phyloP scores from a whole-genome alignment of 331 rosid species.

The Malus hybrid region DNA sequence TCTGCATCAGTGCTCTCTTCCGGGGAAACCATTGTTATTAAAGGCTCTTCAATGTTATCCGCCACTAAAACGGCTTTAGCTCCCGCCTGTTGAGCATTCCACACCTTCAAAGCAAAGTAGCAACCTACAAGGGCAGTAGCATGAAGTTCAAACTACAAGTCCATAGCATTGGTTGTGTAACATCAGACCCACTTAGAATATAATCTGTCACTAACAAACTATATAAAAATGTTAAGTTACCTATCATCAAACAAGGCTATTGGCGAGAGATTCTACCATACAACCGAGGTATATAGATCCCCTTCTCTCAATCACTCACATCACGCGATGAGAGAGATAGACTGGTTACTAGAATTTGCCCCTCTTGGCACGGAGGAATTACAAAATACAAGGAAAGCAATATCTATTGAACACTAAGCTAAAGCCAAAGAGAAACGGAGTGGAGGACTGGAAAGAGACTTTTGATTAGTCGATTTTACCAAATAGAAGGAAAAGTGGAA shows the following conservation, averaged over 20 bases:
- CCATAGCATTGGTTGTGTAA: neutral
- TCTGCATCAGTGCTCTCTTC: constrained; percentile 52
- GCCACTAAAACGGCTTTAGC: constrained; percentile 83
- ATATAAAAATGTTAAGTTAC: neutral
- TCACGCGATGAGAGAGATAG: too few relatives aligned
- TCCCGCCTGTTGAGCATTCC: constrained; percentile 91
- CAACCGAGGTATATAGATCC: too few relatives aligned
- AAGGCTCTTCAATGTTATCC: constrained; percentile 52
- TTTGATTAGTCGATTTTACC: neutral
- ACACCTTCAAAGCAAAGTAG: constrained; percentile 78
- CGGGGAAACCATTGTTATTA: constrained; percentile 84
- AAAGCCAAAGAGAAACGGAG: neutral
- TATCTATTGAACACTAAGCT: too few relatives aligned
- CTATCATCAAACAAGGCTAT: too few relatives aligned
- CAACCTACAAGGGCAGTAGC: constrained; percentile 43
- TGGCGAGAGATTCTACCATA: too few relatives aligned
- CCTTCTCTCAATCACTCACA: too few relatives aligned
- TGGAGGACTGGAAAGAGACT: neutral
- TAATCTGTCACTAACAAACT: neutral
- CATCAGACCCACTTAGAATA: neutral
- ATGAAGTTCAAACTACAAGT: neutral
- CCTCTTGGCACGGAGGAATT: too few relatives aligned
- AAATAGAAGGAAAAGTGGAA: neutral
- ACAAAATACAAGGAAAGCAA: too few relatives aligned
- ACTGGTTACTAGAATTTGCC: too few relatives aligned